phyloP scores from a whole-genome alignment of 768 basidiomycete genomes.

The Megacollybia marginata region DNA sequence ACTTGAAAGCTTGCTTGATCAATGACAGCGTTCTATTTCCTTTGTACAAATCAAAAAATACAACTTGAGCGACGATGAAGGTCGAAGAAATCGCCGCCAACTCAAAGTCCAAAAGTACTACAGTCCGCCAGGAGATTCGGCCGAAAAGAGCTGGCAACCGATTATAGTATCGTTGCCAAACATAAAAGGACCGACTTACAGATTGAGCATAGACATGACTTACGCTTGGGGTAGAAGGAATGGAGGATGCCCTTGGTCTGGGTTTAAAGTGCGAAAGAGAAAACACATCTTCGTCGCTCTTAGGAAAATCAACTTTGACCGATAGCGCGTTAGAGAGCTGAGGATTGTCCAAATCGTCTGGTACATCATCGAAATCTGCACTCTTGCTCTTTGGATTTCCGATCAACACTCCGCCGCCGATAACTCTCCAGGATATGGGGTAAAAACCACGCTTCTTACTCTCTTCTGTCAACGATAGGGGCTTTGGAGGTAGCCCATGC shows the following conservation, averaged over 20 bases:
- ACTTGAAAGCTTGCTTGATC: too few relatives aligned
- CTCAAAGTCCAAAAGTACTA: too few relatives aligned
- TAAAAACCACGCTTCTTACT: conserved; percentile 42
- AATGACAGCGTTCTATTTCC: too few relatives aligned
- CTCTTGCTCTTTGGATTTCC: conserved; percentile 14
- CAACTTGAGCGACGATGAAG: too few relatives aligned
- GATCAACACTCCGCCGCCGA: conserved; percentile 73
- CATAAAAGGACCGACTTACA: conserved; percentile 8
- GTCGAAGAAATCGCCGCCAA: too few relatives aligned
- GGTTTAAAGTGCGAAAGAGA: conserved; percentile 3
- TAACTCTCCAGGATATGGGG: conserved; percentile 69
- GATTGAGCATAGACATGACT: conserved; percentile 11
- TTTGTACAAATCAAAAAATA: too few relatives aligned
- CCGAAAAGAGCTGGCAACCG: conserved; percentile 17
- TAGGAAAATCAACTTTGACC: too few relatives aligned
- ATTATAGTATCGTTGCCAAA: not conserved
- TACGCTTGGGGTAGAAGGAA: conserved; percentile 13
- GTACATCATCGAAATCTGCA: not conserved
- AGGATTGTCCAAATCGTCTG: not conserved
- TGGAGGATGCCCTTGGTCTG: conserved; percentile 15
- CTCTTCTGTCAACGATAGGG: conserved; percentile 23
- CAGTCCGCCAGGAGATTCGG: conserved; percentile 12
- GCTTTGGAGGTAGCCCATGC: conserved; percentile 17
- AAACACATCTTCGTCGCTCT: too few relatives aligned
- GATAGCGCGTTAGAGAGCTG: not conserved